phyloP scores from a whole-genome alignment of 2,329 filamentous ascomycete genomes.

The Calonectria pteridis region DNA sequence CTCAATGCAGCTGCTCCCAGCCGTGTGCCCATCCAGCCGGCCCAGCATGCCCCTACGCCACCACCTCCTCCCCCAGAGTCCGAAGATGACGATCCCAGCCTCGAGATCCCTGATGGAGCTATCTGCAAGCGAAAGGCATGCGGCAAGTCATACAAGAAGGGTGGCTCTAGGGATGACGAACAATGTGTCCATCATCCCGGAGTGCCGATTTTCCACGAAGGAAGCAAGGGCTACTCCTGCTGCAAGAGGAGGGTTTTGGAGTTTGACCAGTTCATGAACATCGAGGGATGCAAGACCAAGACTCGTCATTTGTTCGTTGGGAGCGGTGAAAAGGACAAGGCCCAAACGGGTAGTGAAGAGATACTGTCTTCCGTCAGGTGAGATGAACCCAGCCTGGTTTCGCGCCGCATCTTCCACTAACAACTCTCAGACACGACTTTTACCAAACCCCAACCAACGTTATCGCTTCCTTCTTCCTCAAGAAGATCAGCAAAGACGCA shows the following conservation, averaged over 20 bases:
- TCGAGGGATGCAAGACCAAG: conserved; percentile 90
- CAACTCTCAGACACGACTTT: conserved; percentile 75
- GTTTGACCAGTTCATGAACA: conserved; percentile 98
- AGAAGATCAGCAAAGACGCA: conserved; percentile 91
- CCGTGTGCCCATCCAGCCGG: conserved; percentile 55
- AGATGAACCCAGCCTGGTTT: conserved; percentile 37
- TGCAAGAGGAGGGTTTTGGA: conserved; percentile 96
- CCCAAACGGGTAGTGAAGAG: conserved; percentile 71
- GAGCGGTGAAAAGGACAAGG: conserved; percentile 74
- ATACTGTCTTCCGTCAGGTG: conserved; percentile 82
- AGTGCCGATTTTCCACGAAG: conserved; percentile 94
- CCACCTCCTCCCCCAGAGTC: conserved; percentile 79
- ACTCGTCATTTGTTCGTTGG: conserved; percentile 87
- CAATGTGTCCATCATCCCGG: conserved; percentile 91
- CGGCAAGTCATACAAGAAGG: conserved; percentile 73
- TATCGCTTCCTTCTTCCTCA: conserved; percentile 93
- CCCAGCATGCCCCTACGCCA: conserved; percentile 61
- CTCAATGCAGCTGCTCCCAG: conserved; percentile 61
- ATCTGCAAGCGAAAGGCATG: conserved; percentile 85
- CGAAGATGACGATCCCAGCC: conserved; percentile 85
- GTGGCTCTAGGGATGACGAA: conserved; percentile 74
- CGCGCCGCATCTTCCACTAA: conserved; percentile 14
- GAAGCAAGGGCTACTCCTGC: conserved; percentile 97
- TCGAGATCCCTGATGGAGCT: conserved; percentile 79
- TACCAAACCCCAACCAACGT: conserved; percentile 91